Evolutionary conservation across 164 flowering plant species (phyloP).

Genomic region (Annona squamosa): DNA sequence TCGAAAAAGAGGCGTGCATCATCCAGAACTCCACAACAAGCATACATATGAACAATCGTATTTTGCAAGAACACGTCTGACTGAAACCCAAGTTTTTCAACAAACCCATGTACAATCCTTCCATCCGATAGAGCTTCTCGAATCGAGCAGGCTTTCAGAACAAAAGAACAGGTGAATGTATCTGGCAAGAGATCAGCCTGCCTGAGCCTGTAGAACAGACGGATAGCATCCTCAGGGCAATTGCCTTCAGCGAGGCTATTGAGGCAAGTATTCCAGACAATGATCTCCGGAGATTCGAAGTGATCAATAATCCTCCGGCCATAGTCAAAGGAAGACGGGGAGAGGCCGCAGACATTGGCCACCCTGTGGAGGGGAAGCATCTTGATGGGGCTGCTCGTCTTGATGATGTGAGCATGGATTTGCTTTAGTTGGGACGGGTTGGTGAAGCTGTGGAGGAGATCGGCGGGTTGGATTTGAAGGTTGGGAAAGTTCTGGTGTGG

Average conservation of each 20-base stretch:
- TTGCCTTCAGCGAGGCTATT: constrained; percentile 42
- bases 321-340: constrained; percentile 31
- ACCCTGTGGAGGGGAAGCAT: constrained; percentile 39
- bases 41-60: constrained; percentile 49
- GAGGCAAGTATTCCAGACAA: constrained; percentile 51
- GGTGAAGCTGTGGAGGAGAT: constrained; percentile 29
- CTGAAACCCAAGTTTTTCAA: constrained; percentile 54
- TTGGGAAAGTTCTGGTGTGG: neutral
- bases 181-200: constrained; percentile 31
- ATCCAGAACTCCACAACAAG: constrained; percentile 28
- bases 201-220: constrained; percentile 33
- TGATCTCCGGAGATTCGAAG: constrained; percentile 17
- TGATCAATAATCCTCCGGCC: constrained; percentile 35
- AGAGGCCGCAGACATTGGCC: constrained; percentile 39
- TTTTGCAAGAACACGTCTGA: constrained; percentile 49
- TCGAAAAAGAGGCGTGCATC: constrained; percentile 46
- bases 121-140: constrained; percentile 32
- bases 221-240: constrained; percentile 38
- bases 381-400: constrained; percentile 38
- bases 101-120: constrained; percentile 41
- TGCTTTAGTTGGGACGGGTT: constrained; percentile 56
- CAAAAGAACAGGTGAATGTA: constrained; percentile 53
- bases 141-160: constrained; percentile 50
- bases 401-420: constrained; percentile 48
- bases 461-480: neutral